phyloP scores from a whole-genome alignment of 306 rosid species.

The Trifolium pratense region DNA sequence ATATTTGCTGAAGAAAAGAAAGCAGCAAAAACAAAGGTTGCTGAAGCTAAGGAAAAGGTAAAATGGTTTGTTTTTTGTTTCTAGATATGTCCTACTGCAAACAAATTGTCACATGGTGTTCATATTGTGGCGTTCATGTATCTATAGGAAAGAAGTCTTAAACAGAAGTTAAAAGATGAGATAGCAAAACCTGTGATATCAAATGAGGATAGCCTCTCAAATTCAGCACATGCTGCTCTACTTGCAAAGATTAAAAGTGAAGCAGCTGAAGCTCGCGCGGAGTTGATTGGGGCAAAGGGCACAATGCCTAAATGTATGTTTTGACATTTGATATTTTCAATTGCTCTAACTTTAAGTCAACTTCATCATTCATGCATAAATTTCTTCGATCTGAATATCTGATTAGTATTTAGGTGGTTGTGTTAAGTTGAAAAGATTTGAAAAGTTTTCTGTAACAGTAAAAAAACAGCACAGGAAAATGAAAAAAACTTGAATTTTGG shows the following conservation, averaged over 20 bases:
- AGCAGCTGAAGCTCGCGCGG: conserved; percentile 60
- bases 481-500: no score
- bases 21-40: conserved; percentile 40
- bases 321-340: neutral
- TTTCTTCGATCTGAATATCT: neutral
- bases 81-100: no score
- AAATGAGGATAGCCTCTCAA: conserved; percentile 36
- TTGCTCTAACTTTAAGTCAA: conserved; percentile 3
- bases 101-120: neutral
- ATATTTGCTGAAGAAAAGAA: conserved; percentile 33
- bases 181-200: conserved; percentile 47
- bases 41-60: conserved; percentile 52
- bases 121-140: neutral
- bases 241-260: conserved; percentile 53
- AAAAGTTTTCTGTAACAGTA: neutral
- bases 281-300: conserved; percentile 53
- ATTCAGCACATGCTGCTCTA: conserved; percentile 38
- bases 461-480: neutral
- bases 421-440: conserved; percentile 1
- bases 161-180: conserved; percentile 45
- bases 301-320: conserved; percentile 58
- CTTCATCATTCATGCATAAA: neutral
- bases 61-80: conserved; percentile 10
- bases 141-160: conserved; percentile 43
- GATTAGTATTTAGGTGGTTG: neutral